Evolutionary conservation across 73 alveolate genomes (phyloP).

Genomic region (Tetrahymena malaccensis): DNA sequence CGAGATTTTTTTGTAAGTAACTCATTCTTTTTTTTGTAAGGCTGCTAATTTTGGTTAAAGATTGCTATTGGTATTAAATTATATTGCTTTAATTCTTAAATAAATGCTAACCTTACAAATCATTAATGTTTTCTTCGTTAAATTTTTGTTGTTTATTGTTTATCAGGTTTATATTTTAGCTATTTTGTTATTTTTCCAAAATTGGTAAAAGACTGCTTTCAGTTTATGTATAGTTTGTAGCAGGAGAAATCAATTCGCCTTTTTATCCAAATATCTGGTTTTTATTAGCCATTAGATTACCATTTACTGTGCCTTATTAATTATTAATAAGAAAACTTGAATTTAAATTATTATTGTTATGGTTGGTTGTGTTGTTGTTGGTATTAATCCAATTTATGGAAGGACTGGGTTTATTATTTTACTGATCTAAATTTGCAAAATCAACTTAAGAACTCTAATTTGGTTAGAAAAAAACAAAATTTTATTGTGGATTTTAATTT

Average conservation of each 20-base stretch:
- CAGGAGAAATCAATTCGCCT: not conserved
- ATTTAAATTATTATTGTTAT: not conserved
- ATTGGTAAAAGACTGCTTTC: not conserved
- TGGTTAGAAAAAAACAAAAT: not conserved
- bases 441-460: not conserved
- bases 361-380: not conserved
- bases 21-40: not conserved
- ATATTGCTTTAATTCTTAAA: not conserved
- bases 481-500: not conserved
- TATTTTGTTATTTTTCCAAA: not conserved
- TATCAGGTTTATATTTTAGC: not conserved
- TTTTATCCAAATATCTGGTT: not conserved
- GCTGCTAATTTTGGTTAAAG: not conserved
- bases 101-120: no score
- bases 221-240: not conserved
- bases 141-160: not conserved
- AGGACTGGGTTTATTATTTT: not conserved
- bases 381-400: not conserved
- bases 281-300: not conserved
- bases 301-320: not conserved
- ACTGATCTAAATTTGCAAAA: not conserved
- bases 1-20: not conserved
- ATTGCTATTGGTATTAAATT: not conserved
- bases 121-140: not conserved
- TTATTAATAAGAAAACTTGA: not conserved